Evolutionary conservation across 2,329 filamentous ascomycete genomes (phyloP), one percentile per base, ranked within the genome.

Genomic region (Colletotrichum lini): DNA sequence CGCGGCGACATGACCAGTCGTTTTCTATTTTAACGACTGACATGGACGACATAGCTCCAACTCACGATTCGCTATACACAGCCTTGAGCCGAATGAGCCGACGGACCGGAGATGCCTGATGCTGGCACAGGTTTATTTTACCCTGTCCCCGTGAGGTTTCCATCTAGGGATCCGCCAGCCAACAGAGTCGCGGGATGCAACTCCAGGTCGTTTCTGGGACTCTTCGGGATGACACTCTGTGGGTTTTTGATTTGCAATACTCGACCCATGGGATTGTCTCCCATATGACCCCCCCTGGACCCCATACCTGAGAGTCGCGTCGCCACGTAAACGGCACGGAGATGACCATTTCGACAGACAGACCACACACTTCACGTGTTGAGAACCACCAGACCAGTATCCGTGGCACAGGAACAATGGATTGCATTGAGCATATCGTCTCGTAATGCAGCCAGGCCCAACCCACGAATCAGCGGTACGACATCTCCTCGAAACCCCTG

Each of bases 101-200:
- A 57, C 56, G 66, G 66, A 65, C 70, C 35, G 60, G 56, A 70
- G 35, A 53, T 57, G 61, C 64, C 57, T 71, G 23, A 44, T 8
- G 4, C 16, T 21, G 40, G 35, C 44, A 49, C 35, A 50, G 16
- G 21, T 38, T 52, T 16, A 35, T n/a, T 40, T 42, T 26, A 26
- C 6, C 30, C 26, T 21, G n/a, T 40, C 12, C 53, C 35, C 9
- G 23, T 18, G 35, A 59, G 26, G 6, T 12, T 15, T 16, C 12
- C 8, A 44, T 42, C 18, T 64, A 38, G 26, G 38, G 38, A 45
- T 42, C n/a, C 18, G 23, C 16, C 42, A n/a, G 18, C n/a, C 35
- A 40, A 30, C 42, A 35, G 21, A 2, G 13, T 7, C 35, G 18
- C 12, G 26, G 44, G n/a, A 65, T 42, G 12, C 13, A 54, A 54